Conservation (phyloP, 2,329 filamentous ascomycete genomes). For the Diaporthe eres region DNA sequence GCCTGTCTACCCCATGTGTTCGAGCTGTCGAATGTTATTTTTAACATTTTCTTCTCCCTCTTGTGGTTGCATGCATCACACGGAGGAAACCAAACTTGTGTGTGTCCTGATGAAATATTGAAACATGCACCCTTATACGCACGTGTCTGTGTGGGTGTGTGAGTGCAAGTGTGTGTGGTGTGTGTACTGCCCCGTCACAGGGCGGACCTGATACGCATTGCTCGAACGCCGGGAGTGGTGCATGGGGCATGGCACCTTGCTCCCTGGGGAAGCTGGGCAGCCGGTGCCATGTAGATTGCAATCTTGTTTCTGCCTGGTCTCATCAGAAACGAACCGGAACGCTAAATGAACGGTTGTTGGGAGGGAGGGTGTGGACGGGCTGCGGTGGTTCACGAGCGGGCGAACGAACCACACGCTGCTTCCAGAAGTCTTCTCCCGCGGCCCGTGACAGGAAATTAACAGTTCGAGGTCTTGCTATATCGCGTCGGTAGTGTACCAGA, state of each 20-base stretch:
- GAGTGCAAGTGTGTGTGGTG: not conserved
- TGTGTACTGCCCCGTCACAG: slow-evolving; percentile 22
- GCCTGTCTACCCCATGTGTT: slow-evolving; percentile 18
- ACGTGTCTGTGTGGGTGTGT: not conserved
- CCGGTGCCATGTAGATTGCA: slow-evolving; percentile 35
- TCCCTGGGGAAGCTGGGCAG: slow-evolving; percentile 14
- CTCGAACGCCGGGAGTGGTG: slow-evolving; percentile 17
- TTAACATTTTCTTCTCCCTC: not conserved
- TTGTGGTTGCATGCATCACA: slow-evolving; percentile 20
- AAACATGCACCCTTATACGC: slow-evolving; percentile 25
- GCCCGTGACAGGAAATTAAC: slow-evolving; percentile 20
- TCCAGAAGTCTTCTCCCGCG: slow-evolving; percentile 32
- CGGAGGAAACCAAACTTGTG: slow-evolving; percentile 17
- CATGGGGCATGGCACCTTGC: not conserved
- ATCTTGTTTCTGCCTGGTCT: slow-evolving; percentile 30
- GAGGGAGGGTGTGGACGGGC: not conserved
- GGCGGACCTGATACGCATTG: slow-evolving; percentile 31
- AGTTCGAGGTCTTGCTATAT: slow-evolving; percentile 9
- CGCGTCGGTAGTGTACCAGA: slow-evolving; percentile 21
- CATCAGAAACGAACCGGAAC: slow-evolving; percentile 33
- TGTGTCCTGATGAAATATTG: slow-evolving; percentile 25
- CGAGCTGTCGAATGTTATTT: slow-evolving; percentile 15
- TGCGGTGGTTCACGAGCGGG: not conserved
- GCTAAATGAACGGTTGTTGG: not conserved
- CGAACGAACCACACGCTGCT: slow-evolving; percentile 13